Evolutionary conservation across 2,329 filamentous ascomycete species (phyloP).

Genomic region (Sporothrix curviconia): DNA sequence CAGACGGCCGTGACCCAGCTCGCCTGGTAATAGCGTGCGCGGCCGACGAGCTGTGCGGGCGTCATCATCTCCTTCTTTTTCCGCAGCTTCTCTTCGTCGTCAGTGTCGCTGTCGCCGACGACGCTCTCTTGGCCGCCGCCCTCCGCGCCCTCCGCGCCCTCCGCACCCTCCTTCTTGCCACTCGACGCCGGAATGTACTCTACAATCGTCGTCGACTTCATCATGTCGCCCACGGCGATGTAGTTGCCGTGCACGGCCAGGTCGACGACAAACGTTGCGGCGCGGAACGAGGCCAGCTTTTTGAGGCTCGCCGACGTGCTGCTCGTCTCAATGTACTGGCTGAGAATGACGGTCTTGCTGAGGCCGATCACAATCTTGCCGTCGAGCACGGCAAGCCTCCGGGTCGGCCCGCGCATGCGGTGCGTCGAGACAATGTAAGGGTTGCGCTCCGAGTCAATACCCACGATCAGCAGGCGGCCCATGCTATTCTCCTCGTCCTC

Average conservation of each 20-base stretch:
- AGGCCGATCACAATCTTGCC: slow-evolving; percentile 78
- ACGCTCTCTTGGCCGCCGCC: slow-evolving; percentile 32
- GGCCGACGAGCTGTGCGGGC: slow-evolving; percentile 60
- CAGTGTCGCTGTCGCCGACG: background rate
- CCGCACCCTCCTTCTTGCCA: slow-evolving; percentile 31
- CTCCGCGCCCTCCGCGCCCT: background rate
- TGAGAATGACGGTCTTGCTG: slow-evolving; percentile 73
- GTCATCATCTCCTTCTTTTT: slow-evolving; percentile 28
- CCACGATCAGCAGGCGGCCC: slow-evolving; percentile 78
- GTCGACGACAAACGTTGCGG: slow-evolving; percentile 77
- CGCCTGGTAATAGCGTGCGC: slow-evolving; percentile 73
- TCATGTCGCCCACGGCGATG: slow-evolving; percentile 83
- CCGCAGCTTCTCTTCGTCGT: background rate
- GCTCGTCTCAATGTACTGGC: slow-evolving; percentile 50
- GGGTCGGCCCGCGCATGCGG: slow-evolving; percentile 70
- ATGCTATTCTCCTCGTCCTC: slow-evolving; percentile 43
- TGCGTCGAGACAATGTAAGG: slow-evolving; percentile 66
- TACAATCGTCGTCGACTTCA: slow-evolving; percentile 82
- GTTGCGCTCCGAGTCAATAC: slow-evolving; percentile 67
- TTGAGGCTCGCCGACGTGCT: slow-evolving; percentile 51
- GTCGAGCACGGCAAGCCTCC: slow-evolving; percentile 66
- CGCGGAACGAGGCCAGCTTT: slow-evolving; percentile 70
- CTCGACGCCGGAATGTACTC: slow-evolving; percentile 53
- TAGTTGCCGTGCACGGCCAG: slow-evolving; percentile 65
- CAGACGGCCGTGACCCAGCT: slow-evolving; percentile 76